Conservation (phyloP, 441 rosid species). For the Gossypium davidsonii region DNA sequence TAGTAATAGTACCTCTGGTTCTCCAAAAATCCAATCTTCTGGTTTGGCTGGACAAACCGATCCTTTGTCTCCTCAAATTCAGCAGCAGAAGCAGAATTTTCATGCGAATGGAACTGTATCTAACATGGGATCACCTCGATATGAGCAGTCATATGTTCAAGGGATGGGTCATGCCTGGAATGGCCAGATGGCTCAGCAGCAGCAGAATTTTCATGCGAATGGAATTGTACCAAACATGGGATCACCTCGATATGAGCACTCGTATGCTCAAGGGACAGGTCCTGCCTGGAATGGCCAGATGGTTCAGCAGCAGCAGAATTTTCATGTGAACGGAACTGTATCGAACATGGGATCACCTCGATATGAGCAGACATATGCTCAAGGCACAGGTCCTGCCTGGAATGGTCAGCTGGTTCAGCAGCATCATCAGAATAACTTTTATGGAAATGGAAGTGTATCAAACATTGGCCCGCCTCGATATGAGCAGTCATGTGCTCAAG, state of each 20-base stretch:
- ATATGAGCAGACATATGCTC: background rate
- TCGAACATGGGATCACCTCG: background rate
- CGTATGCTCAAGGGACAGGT: background rate
- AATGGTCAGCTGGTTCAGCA: background rate
- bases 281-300: background rate
- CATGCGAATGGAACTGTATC: background rate
- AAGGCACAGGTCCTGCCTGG: background rate
- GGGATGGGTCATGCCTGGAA: background rate
- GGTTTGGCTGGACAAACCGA: conserved; percentile 36
- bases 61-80: conserved; percentile 49
- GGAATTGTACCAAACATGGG: background rate
- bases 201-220: background rate
- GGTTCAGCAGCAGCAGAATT: background rate
- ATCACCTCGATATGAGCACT: background rate
- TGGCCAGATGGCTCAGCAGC: background rate
- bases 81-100: conserved; percentile 32
- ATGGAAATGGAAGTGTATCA: conserved; percentile 52
- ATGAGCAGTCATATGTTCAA: background rate
- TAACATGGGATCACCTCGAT: background rate
- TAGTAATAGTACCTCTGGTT: conserved; percentile 34
- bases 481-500: conserved; percentile 59
- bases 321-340: background rate
- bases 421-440: conserved; percentile 45
- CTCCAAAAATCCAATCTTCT: conserved; percentile 44
- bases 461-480: conserved; percentile 54